A percentile compares a stretch with the other conserved stretches of the same genome.
Conservation (phyloP, 1,284 basidiomycete species). For the Lentinus polychrous region DNA sequence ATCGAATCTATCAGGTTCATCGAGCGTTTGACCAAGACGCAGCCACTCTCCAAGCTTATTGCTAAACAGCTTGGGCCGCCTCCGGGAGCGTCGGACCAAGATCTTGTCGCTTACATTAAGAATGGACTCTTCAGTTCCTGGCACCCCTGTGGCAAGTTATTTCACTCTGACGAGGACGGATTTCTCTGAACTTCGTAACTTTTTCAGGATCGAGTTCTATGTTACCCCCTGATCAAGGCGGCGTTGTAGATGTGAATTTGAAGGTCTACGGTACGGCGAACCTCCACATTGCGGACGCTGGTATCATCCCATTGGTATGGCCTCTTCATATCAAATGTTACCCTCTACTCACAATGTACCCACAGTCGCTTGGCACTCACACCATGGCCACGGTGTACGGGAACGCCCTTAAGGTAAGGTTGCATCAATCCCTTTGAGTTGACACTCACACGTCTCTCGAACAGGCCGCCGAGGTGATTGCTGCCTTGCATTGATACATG, state of each 20-base stretch:
- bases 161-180: background rate
- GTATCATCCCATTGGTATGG: conserved; percentile 10
- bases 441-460: too few relatives aligned
- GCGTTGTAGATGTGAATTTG: conserved; percentile 13
- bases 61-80: background rate
- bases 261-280: conserved; percentile 16
- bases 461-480: too few relatives aligned
- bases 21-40: conserved; percentile 3
- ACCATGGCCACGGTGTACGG: background rate
- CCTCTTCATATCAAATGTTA: background rate
- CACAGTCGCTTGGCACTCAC: background rate
- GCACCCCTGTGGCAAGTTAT: conserved; percentile 6
- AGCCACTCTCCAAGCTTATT: background rate
- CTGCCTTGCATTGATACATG: too few relatives aligned
- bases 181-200: background rate
- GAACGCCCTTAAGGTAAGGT: background rate
- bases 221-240: conserved; percentile 1
- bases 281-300: conserved; percentile 15
- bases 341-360: background rate
- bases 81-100: background rate
- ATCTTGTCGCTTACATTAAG: conserved; percentile 2
- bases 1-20: conserved; percentile 43
- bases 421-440: too few relatives aligned
- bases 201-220: background rate
- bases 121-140: conserved; percentile 2